Evolutionary conservation across 495 filamentous ascomycete species (phyloP), one percentile per base, ranked within the genome.

Genomic region (Podospora appendiculata): DNA sequence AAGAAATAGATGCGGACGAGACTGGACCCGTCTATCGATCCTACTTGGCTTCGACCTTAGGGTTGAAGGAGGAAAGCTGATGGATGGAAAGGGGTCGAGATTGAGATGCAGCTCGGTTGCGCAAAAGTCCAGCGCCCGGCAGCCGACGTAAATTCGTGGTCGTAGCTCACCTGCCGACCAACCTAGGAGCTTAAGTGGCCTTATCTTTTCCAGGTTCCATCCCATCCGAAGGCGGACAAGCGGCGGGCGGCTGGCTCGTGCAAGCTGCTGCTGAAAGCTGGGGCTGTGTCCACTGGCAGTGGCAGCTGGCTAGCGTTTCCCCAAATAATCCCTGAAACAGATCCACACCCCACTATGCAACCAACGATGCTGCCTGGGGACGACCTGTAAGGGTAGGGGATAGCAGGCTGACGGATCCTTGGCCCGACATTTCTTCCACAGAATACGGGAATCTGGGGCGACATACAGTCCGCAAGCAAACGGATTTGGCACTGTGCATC

Each of bases 171-270:
- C n/a, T n/a, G n/a, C n/a, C n/a, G n/a, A n/a, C n/a, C n/a, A n/a
- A n/a, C n/a, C n/a, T n/a, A 43, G 52, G 36, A 65, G 60, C 54
- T 59, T 56, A 65, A 65, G 60, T 66, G 63, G 63, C 60, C 63
- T 66, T 39, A 50, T 40, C 48, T 1, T 13, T 38, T 38, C 25
- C n/a, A n/a, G n/a, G n/a, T n/a, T n/a, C n/a, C n/a, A n/a, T n/a
- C n/a, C n/a, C 25, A 25, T 25, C 25, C 25, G 25, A 2, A 25
- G 25, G 25, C 25, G 25, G 25, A 25, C 25, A 25, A 25, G 25
- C 25, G 25, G 25, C 25, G 25, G 25, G 25, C 25, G 25, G 25
- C 25, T 25, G 25, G 36, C 13, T 13, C 36, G 36, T 38, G 36
- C 36, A 38, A 38, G 10, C 36, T 38, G 36, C 36, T 38, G 36